Percentiles rank a stretch among this genome's conserved stretches.
These are phyloP conservation scores for Skeletonema grethae DNA, from an alignment of 108 stramenopile species.

Conservation along the genomic window DNA sequence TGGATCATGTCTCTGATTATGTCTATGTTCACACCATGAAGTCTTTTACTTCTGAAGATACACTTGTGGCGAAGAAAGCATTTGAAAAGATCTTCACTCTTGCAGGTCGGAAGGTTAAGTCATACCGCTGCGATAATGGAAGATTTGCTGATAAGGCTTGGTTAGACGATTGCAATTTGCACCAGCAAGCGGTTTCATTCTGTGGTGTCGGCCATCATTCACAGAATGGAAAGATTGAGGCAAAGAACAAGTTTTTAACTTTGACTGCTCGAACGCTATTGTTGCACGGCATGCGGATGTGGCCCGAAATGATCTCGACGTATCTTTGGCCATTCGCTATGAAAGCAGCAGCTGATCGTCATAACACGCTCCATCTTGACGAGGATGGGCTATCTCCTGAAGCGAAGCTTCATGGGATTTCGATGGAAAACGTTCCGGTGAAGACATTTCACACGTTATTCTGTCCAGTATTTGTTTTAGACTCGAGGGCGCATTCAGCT, in stretches of 20 bases:
- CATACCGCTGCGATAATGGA: constrained; percentile 71
- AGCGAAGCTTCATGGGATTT: constrained; percentile 27
- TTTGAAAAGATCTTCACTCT: constrained; percentile 37
- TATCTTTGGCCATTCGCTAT: constrained; percentile 70
- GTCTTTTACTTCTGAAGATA: constrained; percentile 25
- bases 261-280: constrained; percentile 54
- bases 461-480: constrained; percentile 24
- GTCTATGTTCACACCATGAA: constrained; percentile 44
- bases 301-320: constrained; percentile 36
- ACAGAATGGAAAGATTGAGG: constrained; percentile 58
- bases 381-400: background rate
- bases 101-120: constrained; percentile 19
- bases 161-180: constrained; percentile 7
- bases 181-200: constrained; percentile 42
- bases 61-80: constrained; percentile 43
- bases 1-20: constrained; percentile 12
- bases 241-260: constrained; percentile 41
- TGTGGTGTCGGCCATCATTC: constrained; percentile 60
- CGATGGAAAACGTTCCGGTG: background rate
- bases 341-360: constrained; percentile 6
- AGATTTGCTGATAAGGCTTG: constrained; percentile 42
- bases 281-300: constrained; percentile 48
- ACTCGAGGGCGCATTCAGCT: constrained; percentile 11
- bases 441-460: constrained; percentile 16
- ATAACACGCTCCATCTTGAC: constrained; percentile 3